Base-by-base conservation (phyloP, 192 early-diverging fungal species). In the Backusella tarrabulga region DNA sequence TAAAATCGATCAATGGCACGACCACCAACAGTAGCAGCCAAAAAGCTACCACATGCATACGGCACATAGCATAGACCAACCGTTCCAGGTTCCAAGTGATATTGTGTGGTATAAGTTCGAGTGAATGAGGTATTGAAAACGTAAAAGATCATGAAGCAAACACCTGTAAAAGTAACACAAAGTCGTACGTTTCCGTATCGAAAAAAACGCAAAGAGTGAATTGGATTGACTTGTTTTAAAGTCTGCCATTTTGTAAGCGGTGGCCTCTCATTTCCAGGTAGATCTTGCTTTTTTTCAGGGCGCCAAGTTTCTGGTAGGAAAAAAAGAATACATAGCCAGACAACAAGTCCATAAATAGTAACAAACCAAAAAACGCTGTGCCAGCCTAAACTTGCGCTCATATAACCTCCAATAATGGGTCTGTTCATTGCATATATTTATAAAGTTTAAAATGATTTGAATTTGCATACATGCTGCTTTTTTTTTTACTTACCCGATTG, bases 51-150 rank as follows among this genome's bases (percentile, higher is more conserved):
- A 35, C 35, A 29, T 19, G 83, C 83, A 9, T 68, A 67, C 6
- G 79, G 76, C 2, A 84, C 50, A 67, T 84, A 84, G n/a, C 79
- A 84, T 1, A 84, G 15, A 23, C 83, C 83, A 1, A 84, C 79
- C 21, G 72, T 74, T 14, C 74, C 73, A 5, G 79, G 67, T 41
- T 52, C 44, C n/a, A 84, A 56, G 4, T 71, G 60, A 42, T 84
- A 84, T 41, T 84, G 83, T 19, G 78, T 9, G 1, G 72, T 76
- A 14, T 76, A 78, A 2, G 83, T 84, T 17, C 83, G 77, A 6
- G 83, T 80, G 34, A 80, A 78, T 8, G 54, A 76, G 2, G 83
- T 81, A 63, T 78, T 84, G 11, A 77, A 29, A 2, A 84, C 21
- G 26, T 80, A 83, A 41, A 75, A 80, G 12, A 77, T 67, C 35